A percentile compares a stretch with the other conserved stretches of the same genome.
These are phyloP conservation scores for Vicia faba DNA, from an alignment of 306 rosid species.

Conservation along the genomic window DNA sequence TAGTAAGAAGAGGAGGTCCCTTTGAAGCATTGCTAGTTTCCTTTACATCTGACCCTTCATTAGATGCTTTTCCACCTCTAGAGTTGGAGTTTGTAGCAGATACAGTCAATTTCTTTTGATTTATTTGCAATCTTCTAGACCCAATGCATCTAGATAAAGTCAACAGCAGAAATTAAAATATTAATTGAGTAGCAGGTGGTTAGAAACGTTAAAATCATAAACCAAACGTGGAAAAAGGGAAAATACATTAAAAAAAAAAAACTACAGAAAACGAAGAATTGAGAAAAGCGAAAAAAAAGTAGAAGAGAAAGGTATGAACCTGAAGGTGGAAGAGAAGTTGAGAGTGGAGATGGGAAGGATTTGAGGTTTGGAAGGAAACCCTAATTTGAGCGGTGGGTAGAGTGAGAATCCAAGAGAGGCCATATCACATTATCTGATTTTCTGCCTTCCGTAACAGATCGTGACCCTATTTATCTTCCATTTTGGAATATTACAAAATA, in stretches of 20 bases:
- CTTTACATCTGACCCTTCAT: slow-evolving; percentile 36
- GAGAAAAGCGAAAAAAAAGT: neutral
- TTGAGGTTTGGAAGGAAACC: slow-evolving; percentile 38
- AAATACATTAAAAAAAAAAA: neutral
- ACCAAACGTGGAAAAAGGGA: neutral
- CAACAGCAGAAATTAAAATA: neutral
- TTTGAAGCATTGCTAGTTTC: slow-evolving; percentile 38
- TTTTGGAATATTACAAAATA: neutral
- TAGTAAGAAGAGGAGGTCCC: slow-evolving; percentile 81
- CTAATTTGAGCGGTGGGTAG: slow-evolving; percentile 25
- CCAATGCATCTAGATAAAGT: slow-evolving; percentile 46
- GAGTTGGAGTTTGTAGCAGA: slow-evolving; percentile 53
- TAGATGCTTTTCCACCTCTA: slow-evolving; percentile 35
- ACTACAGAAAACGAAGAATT: neutral
- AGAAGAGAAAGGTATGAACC: slow-evolving; percentile 30
- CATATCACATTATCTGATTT: slow-evolving; percentile 9
- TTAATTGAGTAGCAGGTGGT: neutral
- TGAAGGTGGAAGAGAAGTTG: slow-evolving; percentile 28
- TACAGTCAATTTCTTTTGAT: slow-evolving; percentile 39
- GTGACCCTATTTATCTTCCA: neutral
- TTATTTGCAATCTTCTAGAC: slow-evolving; percentile 37
- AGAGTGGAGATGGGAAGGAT: neutral
- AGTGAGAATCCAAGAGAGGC: slow-evolving; percentile 11
- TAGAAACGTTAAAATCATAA: neutral
- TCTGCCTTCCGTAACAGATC: neutral